These are phyloP conservation scores for Hericium erinaceus DNA, from an alignment of 768 basidiomycete species.

Conservation along the genomic window DNA sequence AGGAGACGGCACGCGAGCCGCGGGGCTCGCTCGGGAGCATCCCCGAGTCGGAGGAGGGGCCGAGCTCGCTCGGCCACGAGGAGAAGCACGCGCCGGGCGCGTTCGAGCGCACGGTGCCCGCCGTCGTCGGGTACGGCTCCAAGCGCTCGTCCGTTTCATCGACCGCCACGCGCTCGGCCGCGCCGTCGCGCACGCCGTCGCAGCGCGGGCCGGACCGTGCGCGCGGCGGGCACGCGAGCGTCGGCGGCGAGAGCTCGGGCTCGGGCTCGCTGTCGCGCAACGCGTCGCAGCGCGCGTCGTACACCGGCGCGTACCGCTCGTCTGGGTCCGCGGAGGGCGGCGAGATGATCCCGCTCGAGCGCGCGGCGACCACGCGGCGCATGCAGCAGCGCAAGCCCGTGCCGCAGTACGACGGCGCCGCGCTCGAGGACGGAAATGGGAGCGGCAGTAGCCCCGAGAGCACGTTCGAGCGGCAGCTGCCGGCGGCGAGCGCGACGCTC, in stretches of 20 bases:
- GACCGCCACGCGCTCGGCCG: not conserved
- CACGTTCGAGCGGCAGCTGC: not conserved
- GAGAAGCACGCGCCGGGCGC: slow-evolving; percentile 2
- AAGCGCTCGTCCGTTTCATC: slow-evolving; percentile 6
- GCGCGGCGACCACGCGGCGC: not conserved
- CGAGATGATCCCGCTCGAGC: slow-evolving; percentile 9
- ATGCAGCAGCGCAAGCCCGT: slow-evolving; percentile 13
- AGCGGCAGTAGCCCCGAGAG: not conserved
- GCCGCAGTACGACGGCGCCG: slow-evolving; percentile 9
- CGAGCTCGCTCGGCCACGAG: slow-evolving; percentile 5
- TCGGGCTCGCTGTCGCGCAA: not conserved
- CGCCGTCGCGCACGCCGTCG: not conserved
- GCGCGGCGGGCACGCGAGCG: not conserved
- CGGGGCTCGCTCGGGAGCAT: not conserved
- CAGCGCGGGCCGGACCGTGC: not conserved
- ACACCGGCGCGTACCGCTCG: not conserved
- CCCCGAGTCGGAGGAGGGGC: slow-evolving; percentile 10
- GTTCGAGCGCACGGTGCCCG: not conserved
- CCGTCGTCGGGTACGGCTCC: not conserved
- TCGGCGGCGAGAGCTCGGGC: not conserved
- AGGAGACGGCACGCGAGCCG: not conserved
- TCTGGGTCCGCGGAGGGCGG: not conserved
- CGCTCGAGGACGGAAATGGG: not conserved
- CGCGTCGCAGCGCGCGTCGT: not conserved
- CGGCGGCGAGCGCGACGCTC: slow-evolving; percentile 16